Conservation (phyloP, 176 grass and related monocot genomes). For the Zea mays region DNA sequence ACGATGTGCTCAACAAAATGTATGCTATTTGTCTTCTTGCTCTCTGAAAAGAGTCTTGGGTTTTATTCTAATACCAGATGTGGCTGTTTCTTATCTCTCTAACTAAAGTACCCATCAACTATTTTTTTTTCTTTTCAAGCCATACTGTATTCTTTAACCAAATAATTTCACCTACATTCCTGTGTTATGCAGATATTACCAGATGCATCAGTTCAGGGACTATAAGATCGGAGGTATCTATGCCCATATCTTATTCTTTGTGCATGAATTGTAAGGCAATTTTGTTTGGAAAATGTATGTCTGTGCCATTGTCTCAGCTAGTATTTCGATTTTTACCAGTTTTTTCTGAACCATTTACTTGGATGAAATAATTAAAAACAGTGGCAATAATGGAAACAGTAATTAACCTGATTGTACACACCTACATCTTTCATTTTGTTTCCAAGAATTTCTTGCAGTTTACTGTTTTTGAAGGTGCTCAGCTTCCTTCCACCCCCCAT, state of each 20-base stretch:
- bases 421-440: neutral
- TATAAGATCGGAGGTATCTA: constrained; percentile 76
- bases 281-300: neutral
- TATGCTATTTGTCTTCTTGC: constrained; percentile 48
- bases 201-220: constrained; percentile 64
- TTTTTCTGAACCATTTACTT: neutral
- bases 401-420: neutral
- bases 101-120: neutral
- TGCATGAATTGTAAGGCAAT: constrained; percentile 17
- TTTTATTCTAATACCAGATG: neutral
- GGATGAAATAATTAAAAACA: neutral
- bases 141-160: too few species aligned
- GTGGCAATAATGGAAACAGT: neutral
- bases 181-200: constrained; percentile 73
- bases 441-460: neutral
- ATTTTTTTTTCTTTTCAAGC: neutral
- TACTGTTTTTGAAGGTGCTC: neutral
- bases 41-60: constrained; percentile 26
- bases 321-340: neutral
- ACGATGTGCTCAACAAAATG: constrained; percentile 88
- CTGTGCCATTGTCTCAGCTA: neutral
- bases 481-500: neutral
- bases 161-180: neutral
- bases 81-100: neutral
- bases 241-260: constrained; percentile 29